Evolutionary conservation across 2,329 filamentous ascomycete genomes (phyloP), one percentile per base, ranked within the genome.

Genomic region (Fusarium domesticum): DNA sequence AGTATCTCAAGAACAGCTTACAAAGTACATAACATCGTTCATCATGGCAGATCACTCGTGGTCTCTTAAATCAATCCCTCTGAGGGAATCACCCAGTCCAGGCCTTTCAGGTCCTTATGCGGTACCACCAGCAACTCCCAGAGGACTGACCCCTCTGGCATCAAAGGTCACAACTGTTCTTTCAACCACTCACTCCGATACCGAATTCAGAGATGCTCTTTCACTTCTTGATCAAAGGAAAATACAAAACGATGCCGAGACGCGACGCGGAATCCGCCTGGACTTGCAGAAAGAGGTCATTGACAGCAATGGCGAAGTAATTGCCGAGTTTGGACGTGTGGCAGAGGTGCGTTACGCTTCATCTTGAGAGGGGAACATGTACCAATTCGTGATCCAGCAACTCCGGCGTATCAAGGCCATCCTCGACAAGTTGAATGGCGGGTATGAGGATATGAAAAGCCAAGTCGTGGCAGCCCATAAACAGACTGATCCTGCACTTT

Each of bases 221-320:
- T 74, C 80, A 40, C 81, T 93, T 1, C 72, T 97, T 16, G 92
- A 96, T 67, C 72, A 80, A 38, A 79, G 87, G 28, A 76, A 77
- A 1, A 66, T 90, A 12, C 72, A 77, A 43, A 96, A 95, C 63
- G 88, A 82, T 11, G 77, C 87, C 8, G 87, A 91, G 54, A 85
- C 84, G 3, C 80, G 93, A 39, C 82, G 92, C 6, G 84, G 88
- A 46, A 70, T 97, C 14, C 83, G 91, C 14, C 69, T 95, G 1
- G 84, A 95, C 62, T 76, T 95, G 2, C 90, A 97, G 64, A 92
- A 87, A 64, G 91, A 97, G 62, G 87, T 96, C 30, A 91, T 97
- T 44, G 82, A 92, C 53, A 90, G 87, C 68, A 96, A 97, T 80
- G 90, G 87, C 38, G 82, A 89, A 53, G 87, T 97, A 51, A 82